These are phyloP conservation scores for Suhomyces sp. DNA, from an alignment of 805 yeast species.

Conservation along the genomic window DNA sequence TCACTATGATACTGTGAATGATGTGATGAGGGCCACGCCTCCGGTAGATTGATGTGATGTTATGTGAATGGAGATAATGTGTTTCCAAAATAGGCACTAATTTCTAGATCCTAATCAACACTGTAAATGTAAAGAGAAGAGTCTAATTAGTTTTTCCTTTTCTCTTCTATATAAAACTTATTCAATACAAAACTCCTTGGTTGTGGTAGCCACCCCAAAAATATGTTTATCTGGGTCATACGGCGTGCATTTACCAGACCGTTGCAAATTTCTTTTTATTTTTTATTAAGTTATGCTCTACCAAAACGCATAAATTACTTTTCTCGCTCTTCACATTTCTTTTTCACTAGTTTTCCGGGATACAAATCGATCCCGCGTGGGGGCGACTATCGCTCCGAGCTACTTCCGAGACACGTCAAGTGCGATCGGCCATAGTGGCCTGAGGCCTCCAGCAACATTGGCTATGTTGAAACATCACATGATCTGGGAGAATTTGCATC, in stretches of 20 bases:
- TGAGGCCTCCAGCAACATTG: background rate
- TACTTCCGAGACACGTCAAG: background rate
- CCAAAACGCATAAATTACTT: slow-evolving; percentile 3
- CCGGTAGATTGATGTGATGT: background rate
- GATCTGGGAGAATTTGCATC: background rate
- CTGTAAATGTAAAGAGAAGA: background rate
- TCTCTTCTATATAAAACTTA: background rate
- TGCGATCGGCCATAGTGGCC: background rate
- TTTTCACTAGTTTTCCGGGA: background rate
- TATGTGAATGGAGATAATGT: background rate
- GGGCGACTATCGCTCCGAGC: background rate
- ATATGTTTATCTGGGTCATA: slow-evolving; percentile 1
- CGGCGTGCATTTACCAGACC: slow-evolving; percentile 4
- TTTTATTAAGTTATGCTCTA: background rate
- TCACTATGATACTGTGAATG: background rate
- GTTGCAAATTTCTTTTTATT: slow-evolving; percentile 5
- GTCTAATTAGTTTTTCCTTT: background rate
- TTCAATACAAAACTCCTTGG: background rate
- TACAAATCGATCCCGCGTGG: background rate
- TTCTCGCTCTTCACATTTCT: background rate
- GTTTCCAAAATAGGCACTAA: background rate
- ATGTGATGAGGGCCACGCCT: background rate
- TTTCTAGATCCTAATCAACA: background rate
- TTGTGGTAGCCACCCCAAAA: background rate
- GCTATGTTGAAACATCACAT: background rate